These are phyloP conservation scores for Auricularia sp. DNA, from an alignment of 768 basidiomycete species.

Conservation along the genomic window DNA sequence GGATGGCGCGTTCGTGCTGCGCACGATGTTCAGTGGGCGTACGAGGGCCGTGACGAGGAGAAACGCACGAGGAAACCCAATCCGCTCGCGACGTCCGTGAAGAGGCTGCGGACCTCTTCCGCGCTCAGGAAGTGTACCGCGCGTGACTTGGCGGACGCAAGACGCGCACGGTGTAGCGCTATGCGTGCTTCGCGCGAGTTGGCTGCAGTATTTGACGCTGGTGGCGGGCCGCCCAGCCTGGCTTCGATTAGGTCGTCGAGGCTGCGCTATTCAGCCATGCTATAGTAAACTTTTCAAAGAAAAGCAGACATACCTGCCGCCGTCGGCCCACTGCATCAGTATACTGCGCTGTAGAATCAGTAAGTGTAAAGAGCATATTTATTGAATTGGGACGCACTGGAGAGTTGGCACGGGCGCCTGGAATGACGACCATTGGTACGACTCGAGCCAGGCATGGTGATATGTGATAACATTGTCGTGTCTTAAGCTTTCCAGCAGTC, in stretches of 20 bases:
- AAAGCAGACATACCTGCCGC: conserved; percentile 30
- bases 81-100: conserved; percentile 79
- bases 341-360: conserved; percentile 38
- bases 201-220: conserved; percentile 16
- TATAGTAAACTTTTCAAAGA: no score
- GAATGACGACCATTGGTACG: conserved; percentile 75
- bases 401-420: conserved; percentile 81
- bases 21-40: not conserved
- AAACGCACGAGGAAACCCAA: conserved; percentile 68
- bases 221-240: conserved; percentile 40
- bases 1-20: conserved; percentile 72
- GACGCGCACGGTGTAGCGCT: conserved; percentile 2
- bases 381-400: conserved; percentile 42
- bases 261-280: no score
- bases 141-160: conserved; percentile 14
- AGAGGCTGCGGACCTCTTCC: conserved; percentile 72
- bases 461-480: conserved; percentile 94
- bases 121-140: conserved; percentile 79
- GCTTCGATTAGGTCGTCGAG: conserved; percentile 74
- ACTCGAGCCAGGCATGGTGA: conserved; percentile 92
- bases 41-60: not conserved
- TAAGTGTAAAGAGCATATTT: not conserved
- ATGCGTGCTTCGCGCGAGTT: conserved; percentile 59
- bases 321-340: conserved; percentile 91
- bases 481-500: conserved; percentile 69